Base-by-base conservation (phyloP, 345 rosid genomes). In the Garcia nutans region DNA sequence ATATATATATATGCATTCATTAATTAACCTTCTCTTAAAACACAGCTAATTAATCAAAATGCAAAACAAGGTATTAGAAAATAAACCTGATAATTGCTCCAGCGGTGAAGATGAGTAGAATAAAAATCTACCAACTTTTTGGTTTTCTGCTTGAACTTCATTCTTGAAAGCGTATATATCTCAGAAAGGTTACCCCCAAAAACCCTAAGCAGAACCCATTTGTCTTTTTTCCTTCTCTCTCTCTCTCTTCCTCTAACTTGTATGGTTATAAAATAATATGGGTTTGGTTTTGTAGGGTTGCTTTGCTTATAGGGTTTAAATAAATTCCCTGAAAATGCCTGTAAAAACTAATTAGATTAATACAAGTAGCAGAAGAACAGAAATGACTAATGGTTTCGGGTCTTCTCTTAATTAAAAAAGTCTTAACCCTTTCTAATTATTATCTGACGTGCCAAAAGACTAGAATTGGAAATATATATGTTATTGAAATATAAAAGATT, bases 261-360 rank as follows among this genome's bases (percentile, higher is more conserved):
- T 3, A 68, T 68, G 66, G 68, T 67, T 45, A 57, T 56, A 9
- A n/a, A 33, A 73, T 65, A 23, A 52, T 59, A 45, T 45, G 55
- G 75, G 47, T 69, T 50, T 57, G 23, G 22, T 10, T 22, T 52
- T 37, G 73, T 69, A 80, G 62, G 67, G 61, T 69, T 65, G 55
- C 71, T 19, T 69, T 65, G 55, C 71, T 19, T 42, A 33, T 41
- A 41, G 71, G 37, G 24, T 50, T 79, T 74, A 44, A 55, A 33
- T 74, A 71, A 74, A 77, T 82, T 80, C 77, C 73, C 61, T 82
- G 71, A 44, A 44, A 65, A 26, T 76, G 66, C 68, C 76, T 31
- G 80, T 67, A 76, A 23, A 75, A 50, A 47, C 78, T 73, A 45
- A 60, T 68, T 74, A 66, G 74, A 70, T 64, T 71, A 57, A 68